Base-by-base conservation (phyloP, 805 yeast species). In the Myxozyma geophila region DNA sequence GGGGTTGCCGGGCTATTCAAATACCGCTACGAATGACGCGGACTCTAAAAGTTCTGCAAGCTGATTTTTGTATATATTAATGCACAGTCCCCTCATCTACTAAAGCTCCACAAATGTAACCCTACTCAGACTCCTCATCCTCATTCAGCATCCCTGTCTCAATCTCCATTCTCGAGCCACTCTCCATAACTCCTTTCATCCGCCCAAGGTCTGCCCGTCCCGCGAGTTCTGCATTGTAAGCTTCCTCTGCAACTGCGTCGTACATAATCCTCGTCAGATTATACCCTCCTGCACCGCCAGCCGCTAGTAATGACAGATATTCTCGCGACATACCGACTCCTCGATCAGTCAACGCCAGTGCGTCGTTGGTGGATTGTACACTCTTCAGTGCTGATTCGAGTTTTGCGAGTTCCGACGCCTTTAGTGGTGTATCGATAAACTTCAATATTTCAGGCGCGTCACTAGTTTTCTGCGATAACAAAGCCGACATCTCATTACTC, bases 1-100 rank as follows among this genome's bases (percentile, higher is more conserved):
- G 46, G 90, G 92, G 1, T 76, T 87, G 3, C 87, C 89, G 1
- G 81, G 43, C 3, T 40, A 48, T 37, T 12, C 58, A 6, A 10
- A 46, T 17, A 43, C 13, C 43, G n/a, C 43, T 39, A 7, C 43
- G n/a, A 39, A 39, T n/a, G 43, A 39, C 2, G 43, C 7, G 7
- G n/a, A 39, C 13, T 7, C 6, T 2, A 13, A 43, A 43, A 43
- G 5, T n/a, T 43, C 47, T n/a, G 2, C 17, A 43, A n/a, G 47
- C 47, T 43, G 19, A 43, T 43, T 43, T 43, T 39, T 39, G n/a
- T 39, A 12, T 39, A 15, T 39, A 39, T 39, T 39, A 39, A 39
- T 39, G 28, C 28, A 28, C 5, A 3, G 5, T 28, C 2, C 2
- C 28, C 28, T 28, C 28, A 46, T 46, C 1, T 13, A 10, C 49